Conservation (phyloP, 768 basidiomycete genomes). For the Lactarius vividus region DNA sequence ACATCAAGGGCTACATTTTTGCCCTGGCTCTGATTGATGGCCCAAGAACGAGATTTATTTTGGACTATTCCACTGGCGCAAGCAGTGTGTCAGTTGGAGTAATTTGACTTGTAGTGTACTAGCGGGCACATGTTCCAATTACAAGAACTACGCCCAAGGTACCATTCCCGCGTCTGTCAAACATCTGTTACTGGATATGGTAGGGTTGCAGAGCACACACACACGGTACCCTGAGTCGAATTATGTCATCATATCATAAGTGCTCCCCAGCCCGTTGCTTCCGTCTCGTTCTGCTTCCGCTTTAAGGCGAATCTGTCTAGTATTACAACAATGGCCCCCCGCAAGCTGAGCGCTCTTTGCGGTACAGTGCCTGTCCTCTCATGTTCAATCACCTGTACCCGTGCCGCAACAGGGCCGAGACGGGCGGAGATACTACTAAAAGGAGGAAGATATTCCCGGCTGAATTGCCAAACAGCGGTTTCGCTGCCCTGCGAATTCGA, state of each 20-base stretch:
- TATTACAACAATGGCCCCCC: neutral
- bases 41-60: too few relatives aligned
- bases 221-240: neutral
- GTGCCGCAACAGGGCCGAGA: neutral
- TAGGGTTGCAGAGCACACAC: too few relatives aligned
- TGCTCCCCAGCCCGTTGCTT: neutral
- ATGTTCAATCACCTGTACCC: neutral
- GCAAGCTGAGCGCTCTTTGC: neutral
- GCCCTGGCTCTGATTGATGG: too few relatives aligned
- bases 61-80: too few relatives aligned
- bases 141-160: too few relatives aligned
- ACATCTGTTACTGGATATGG: too few relatives aligned
- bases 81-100: too few relatives aligned
- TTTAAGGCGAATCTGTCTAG: neutral
- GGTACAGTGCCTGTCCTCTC: neutral
- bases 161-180: too few relatives aligned
- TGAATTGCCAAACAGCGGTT: neutral
- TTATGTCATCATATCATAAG: neutral
- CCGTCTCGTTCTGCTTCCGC: neutral
- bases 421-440: neutral
- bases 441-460: neutral
- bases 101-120: too few relatives aligned
- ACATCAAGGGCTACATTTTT: too few relatives aligned
- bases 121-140: too few relatives aligned
- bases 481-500: neutral